These are phyloP conservation scores for Sonneratia alba DNA, from an alignment of 345 rosid species.

Conservation along the genomic window DNA sequence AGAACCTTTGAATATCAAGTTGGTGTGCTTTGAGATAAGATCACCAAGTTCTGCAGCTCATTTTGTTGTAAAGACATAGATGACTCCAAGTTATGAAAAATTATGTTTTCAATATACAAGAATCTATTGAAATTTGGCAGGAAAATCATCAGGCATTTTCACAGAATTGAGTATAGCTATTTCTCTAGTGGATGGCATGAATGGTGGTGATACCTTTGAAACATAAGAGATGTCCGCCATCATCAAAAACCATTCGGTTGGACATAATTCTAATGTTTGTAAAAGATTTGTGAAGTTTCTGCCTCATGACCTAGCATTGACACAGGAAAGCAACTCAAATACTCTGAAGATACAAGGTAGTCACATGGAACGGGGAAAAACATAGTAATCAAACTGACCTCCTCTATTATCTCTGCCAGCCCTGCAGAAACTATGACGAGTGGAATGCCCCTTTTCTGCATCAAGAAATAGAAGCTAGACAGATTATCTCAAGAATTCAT, in stretches of 20 bases:
- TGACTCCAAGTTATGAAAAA: not conserved
- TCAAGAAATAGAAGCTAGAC: not conserved
- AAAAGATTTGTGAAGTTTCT: conserved; percentile 62
- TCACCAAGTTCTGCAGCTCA: not conserved
- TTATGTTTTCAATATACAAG: not conserved
- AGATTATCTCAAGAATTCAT: not conserved
- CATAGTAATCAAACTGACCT: conserved; percentile 33
- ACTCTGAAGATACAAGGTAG: not conserved
- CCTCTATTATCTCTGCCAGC: conserved; percentile 91
- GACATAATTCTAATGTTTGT: conserved; percentile 72
- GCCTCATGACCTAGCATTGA: conserved; percentile 61
- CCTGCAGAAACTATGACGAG: conserved; percentile 89
- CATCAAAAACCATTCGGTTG: conserved; percentile 63
- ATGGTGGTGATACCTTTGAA: conserved; percentile 50
- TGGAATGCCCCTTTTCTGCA: conserved; percentile 67
- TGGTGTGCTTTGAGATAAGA: too few relatives aligned
- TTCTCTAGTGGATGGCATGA: not conserved
- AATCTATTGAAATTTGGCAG: not conserved
- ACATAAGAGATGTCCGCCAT: conserved; percentile 48
- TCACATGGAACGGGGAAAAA: not conserved
- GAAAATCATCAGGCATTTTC: not conserved
- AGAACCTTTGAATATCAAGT: not conserved
- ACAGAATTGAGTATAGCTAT: not conserved
- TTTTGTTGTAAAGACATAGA: not conserved
- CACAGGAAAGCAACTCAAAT: conserved; percentile 8